Evolutionary conservation across 179 eudicot genomes (phyloP), one percentile per base, ranked within the genome.

Genomic region (Vitellaria paradoxa): DNA sequence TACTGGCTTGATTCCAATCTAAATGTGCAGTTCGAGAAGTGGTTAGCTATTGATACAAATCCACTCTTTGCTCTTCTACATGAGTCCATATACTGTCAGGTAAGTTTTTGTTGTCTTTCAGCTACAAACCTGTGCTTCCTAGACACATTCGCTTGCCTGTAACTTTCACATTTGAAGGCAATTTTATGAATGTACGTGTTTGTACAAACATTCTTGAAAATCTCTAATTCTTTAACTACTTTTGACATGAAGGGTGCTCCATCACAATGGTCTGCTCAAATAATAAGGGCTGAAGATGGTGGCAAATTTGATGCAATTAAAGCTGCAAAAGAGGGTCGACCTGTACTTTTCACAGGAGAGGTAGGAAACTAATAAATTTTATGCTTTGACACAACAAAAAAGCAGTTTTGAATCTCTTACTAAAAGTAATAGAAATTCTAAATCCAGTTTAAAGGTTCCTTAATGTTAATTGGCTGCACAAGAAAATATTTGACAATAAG

Each of bases 21-120:
- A 37, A 70, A 66, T 68, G 18, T 89, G 87, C 91, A 95, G 98
- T 89, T 87, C 80, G 99, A 93, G 82, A 89, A 77, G 78, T 91
- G 95, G 92, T 81, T 81, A 70, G 80, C 79, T 80, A 91, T 91
- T 76, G 92, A 90, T 70, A 86, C 91, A 66, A 95, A 95, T 78
- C 98, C 99, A 68, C 76, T 95, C 30, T 95, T 90, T 82, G 99
- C 92, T 74, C 83, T 93, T 71, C 83, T 95, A 85, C 98, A 95
- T 21, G 99, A 95, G 88, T 24, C 88, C 78, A 91, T 93, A 76
- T 95, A 89, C 85, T 91, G 99, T 84, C 96, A 95, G 97, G 99
- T 93, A 72, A 64, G n/a, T 37, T 26, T 21, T 63, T 4, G 4
- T n/a, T 46, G 20, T 15, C 52, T 17, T 63, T 30, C 26, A 63